Percentiles rank a stretch among this genome's conserved stretches.
Conservation (phyloP, 306 rosid species). For the Rosa lucieae region DNA sequence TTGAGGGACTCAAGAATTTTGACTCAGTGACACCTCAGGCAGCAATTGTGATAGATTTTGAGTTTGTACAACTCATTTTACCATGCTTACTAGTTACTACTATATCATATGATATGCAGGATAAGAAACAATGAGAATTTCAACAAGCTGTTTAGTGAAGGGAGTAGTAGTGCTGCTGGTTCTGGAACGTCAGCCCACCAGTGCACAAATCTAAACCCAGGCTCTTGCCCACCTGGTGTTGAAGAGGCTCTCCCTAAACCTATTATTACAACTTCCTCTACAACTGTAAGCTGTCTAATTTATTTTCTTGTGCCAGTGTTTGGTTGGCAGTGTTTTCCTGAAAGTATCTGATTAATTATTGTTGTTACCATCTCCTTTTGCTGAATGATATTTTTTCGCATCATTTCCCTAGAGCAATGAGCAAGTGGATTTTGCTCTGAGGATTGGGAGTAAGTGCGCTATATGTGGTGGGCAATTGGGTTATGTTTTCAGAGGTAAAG, state of each 20-base stretch:
- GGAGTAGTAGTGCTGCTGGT: conserved; percentile 42
- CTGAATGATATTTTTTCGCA: neutral
- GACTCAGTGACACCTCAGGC: neutral
- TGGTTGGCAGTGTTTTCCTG: neutral
- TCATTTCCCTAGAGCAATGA: neutral
- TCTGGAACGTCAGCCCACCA: conserved; percentile 46
- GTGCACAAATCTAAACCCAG: neutral
- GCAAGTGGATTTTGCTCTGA: neutral
- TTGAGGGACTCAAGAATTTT: neutral
- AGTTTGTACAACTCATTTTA: neutral
- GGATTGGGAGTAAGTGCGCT: neutral
- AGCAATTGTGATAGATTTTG: neutral
- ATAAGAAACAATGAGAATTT: neutral
- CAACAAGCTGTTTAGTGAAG: conserved; percentile 22
- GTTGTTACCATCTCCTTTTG: neutral
- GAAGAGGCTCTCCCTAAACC: neutral
- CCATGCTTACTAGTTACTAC: neutral
- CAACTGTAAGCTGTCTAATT: neutral
- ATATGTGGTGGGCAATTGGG: neutral
- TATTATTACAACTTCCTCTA: neutral
- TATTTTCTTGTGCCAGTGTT: neutral
- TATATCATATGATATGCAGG: conserved; percentile 10
- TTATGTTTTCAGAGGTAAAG: neutral
- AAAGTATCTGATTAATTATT: no score
- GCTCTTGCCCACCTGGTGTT: neutral